Conservation (phyloP, 306 rosid genomes). For the Fragaria iinumae region DNA sequence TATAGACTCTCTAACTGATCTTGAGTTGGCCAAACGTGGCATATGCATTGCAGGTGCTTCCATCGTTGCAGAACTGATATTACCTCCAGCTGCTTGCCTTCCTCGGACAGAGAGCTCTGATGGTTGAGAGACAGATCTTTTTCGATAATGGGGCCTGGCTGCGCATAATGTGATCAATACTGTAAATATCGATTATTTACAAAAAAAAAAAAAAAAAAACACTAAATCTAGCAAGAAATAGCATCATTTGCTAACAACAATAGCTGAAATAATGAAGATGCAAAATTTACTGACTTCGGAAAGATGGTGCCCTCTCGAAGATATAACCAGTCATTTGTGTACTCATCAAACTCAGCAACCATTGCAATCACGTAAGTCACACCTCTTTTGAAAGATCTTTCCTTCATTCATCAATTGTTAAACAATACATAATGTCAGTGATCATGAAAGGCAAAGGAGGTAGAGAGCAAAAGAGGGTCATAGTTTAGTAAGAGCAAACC, state of each 20-base stretch:
- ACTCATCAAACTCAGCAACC: slow-evolving; percentile 92
- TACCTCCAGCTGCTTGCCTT: slow-evolving; percentile 34
- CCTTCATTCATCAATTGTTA: slow-evolving; percentile 48
- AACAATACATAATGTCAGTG: slow-evolving; percentile 15
- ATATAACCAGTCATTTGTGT: slow-evolving; percentile 86
- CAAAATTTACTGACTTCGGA: slow-evolving; percentile 57
- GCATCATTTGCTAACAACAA: background rate
- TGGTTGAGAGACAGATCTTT: slow-evolving; percentile 44
- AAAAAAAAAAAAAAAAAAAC: slow-evolving; percentile 21
- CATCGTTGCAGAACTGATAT: slow-evolving; percentile 27
- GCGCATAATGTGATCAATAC: slow-evolving; percentile 41
- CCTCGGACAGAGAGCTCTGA: slow-evolving; percentile 52
- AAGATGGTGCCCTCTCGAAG: slow-evolving; percentile 75
- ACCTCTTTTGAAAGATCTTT: slow-evolving; percentile 75
- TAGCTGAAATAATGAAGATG: slow-evolving; percentile 4
- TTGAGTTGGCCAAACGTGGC: slow-evolving; percentile 59
- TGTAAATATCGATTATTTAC: slow-evolving; percentile 8
- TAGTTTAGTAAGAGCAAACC: slow-evolving; percentile 41
- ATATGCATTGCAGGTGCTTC: slow-evolving; percentile 85
- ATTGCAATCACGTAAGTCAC: slow-evolving; percentile 72
- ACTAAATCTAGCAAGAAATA: background rate
- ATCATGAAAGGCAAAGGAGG: slow-evolving; percentile 8
- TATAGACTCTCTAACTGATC: slow-evolving; percentile 73
- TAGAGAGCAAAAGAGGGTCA: background rate
- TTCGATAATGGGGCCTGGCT: slow-evolving; percentile 94